These are phyloP conservation scores for Populus trichocarpa DNA, from an alignment of 441 rosid genomes.

Conservation along the genomic window DNA sequence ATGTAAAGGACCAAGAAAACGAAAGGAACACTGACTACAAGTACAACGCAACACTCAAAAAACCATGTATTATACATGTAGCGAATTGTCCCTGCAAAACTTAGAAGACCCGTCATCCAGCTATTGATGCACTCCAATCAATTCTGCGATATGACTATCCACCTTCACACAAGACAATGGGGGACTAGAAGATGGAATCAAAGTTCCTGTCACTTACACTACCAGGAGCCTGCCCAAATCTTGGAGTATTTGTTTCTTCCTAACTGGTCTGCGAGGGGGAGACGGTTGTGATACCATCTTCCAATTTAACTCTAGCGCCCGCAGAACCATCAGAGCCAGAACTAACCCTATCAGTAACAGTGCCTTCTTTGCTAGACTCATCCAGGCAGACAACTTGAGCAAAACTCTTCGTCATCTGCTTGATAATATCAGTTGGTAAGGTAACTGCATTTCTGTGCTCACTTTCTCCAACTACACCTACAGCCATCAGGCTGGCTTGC, in stretches of 20 bases:
- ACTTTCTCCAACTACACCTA: conserved; percentile 36
- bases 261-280: conserved; percentile 42
- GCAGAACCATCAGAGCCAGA: conserved; percentile 28
- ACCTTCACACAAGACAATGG: conserved; percentile 31
- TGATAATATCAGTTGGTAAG: conserved; percentile 25
- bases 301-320: conserved; percentile 26
- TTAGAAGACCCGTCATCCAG: conserved; percentile 23
- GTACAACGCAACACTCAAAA: conserved; percentile 25
- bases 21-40: conserved; percentile 25
- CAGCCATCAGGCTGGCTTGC: conserved; percentile 24
- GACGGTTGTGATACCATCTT: conserved; percentile 26
- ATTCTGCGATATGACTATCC: conserved; percentile 22
- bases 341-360: conserved; percentile 23
- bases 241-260: conserved; percentile 23
- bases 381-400: conserved; percentile 38
- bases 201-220: conserved; percentile 16
- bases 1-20: conserved; percentile 21
- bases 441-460: conserved; percentile 36
- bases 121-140: conserved; percentile 19
- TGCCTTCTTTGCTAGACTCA: conserved; percentile 30
- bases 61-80: conserved; percentile 44
- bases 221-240: conserved; percentile 11
- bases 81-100: conserved; percentile 30
- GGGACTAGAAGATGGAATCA: conserved; percentile 7
- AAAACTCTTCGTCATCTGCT: conserved; percentile 46